Conservation (phyloP, 768 basidiomycete genomes). For the Boletus vinaceobasis region DNA sequence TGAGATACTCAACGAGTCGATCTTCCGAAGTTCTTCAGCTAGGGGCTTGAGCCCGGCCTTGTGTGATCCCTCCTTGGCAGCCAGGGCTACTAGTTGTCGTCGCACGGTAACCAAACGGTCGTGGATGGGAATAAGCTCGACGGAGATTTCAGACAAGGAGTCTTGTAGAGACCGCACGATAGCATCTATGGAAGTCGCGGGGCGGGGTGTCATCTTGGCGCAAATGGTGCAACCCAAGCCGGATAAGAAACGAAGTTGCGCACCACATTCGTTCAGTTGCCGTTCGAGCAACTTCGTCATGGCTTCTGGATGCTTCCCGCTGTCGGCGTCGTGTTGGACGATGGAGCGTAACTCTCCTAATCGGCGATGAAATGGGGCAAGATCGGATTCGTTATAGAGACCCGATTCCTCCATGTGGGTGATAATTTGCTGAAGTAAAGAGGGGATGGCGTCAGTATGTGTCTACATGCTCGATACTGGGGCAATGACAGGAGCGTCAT, state of each 20-base stretch:
- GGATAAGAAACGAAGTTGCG: conserved; percentile 31
- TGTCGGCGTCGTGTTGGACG: conserved; percentile 76
- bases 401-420: conserved; percentile 95
- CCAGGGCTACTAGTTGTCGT: conserved; percentile 82
- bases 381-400: conserved; percentile 88
- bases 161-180: conserved; percentile 77
- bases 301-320: conserved; percentile 79
- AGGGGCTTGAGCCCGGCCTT: conserved; percentile 88
- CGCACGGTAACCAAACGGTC: conserved; percentile 84
- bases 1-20: conserved; percentile 84
- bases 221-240: not conserved
- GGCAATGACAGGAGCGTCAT: conserved; percentile 16
- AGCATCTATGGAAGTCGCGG: conserved; percentile 48
- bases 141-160: conserved; percentile 81
- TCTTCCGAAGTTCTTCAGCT: conserved; percentile 89
- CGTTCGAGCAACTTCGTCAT: conserved; percentile 87
- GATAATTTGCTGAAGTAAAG: conserved; percentile 73
- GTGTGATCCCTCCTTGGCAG: conserved; percentile 80
- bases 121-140: conserved; percentile 88
- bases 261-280: conserved; percentile 90
- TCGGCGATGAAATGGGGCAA: conserved; percentile 82
- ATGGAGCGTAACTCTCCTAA: conserved; percentile 81
- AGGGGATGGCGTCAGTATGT: conserved; percentile 22
- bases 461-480: conserved; percentile 20
- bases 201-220: not conserved